Evolutionary conservation across 2,329 filamentous ascomycete genomes (phyloP).

Genomic region (Diaporthe eres): DNA sequence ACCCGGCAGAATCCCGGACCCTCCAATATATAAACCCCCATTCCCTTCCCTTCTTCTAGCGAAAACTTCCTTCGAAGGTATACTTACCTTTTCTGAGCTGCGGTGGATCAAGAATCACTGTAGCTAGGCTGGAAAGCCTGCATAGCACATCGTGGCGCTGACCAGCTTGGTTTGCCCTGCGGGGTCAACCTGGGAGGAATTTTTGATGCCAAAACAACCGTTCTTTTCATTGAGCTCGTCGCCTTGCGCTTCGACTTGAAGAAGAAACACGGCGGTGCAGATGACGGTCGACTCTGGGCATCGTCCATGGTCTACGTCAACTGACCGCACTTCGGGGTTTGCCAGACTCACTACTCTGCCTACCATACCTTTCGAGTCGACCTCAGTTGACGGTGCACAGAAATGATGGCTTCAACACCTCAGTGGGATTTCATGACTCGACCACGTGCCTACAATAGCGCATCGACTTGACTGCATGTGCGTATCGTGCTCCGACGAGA

Average conservation of each 20-base stretch:
- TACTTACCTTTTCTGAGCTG: conserved; percentile 16
- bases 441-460: no score
- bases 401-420: no score
- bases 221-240: conserved; percentile 35
- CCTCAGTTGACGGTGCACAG: no score
- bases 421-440: no score
- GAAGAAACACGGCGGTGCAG: conserved; percentile 8
- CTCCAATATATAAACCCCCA: conserved; percentile 7
- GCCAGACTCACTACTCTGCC: no score
- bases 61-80: neutral
- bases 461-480: no score
- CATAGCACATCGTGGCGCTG: conserved; percentile 35
- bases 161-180: conserved; percentile 32
- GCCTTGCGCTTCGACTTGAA: conserved; percentile 33
- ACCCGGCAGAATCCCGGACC: neutral
- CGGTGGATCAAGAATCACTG: conserved; percentile 26
- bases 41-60: neutral
- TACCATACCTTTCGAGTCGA: no score
- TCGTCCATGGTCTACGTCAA: no score
- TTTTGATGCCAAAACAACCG: conserved; percentile 23
- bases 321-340: no score
- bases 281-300: no score
- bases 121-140: conserved; percentile 34
- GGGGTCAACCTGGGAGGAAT: conserved; percentile 20
- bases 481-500: no score